Conservation (phyloP, 75 land plant genomes). For the Pinus taeda region DNA sequence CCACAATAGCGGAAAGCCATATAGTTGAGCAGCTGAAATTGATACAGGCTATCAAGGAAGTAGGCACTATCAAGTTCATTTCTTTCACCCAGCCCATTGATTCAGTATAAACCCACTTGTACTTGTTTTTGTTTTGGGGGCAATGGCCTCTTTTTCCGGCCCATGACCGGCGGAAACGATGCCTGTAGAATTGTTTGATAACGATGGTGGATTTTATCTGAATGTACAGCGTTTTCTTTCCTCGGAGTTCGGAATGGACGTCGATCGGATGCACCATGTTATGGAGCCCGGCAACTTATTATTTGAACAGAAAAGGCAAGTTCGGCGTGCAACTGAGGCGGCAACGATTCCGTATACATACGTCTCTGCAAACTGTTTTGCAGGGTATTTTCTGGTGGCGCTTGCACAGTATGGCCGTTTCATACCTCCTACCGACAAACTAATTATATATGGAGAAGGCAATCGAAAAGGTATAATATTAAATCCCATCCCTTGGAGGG, state of each 20-base stretch:
- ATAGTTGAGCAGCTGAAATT: conserved; percentile 31
- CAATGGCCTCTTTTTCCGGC: not conserved
- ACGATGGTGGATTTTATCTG: no score
- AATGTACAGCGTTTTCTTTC: conserved; percentile 39
- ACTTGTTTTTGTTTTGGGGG: not conserved
- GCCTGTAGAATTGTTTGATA: no score
- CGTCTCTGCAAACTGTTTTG: conserved; percentile 34
- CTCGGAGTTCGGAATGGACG: conserved; percentile 50
- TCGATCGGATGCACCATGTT: conserved; percentile 20
- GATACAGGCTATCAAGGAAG: conserved; percentile 35
- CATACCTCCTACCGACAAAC: conserved; percentile 24
- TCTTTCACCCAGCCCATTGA: no score
- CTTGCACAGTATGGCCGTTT: conserved; percentile 24
- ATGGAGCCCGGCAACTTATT: conserved; percentile 14
- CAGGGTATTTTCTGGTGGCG: conserved; percentile 35
- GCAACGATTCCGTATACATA: conserved; percentile 44
- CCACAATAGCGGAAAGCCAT: conserved; percentile 16
- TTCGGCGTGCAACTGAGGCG: conserved; percentile 31
- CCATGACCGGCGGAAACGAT: no score
- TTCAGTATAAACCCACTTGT: no score
- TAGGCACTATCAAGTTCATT: conserved; percentile 30
- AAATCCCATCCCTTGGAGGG: no score
- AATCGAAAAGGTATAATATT: conserved; percentile 27
- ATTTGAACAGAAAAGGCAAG: conserved; percentile 18
- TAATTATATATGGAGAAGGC: conserved; percentile 33